Percentiles rank a stretch among this genome's conserved stretches.
Conservation (phyloP, 1,284 basidiomycete species). For the Hemileia vastatrix region DNA sequence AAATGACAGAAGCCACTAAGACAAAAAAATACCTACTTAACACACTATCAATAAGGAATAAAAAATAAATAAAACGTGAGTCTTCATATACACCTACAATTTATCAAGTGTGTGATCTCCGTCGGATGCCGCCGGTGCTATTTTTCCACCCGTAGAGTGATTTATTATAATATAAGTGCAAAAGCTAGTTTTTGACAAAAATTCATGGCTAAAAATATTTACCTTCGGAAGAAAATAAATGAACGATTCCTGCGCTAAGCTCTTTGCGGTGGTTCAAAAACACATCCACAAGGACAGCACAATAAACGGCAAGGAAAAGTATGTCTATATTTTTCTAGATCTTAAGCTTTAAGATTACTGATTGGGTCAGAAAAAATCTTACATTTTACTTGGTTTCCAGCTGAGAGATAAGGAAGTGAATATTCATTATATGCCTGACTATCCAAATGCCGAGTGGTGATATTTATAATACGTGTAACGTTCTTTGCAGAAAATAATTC, state of each 20-base stretch:
- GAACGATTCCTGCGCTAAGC: constrained; percentile 3
- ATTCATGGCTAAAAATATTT: background rate
- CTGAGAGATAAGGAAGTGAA: constrained; percentile 15
- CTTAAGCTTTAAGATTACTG: background rate
- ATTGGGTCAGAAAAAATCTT: background rate
- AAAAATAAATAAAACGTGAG: too few species aligned
- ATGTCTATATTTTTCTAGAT: background rate
- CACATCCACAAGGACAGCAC: constrained; percentile 11
- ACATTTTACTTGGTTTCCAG: constrained; percentile 19
- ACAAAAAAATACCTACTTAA: constrained; percentile 13
- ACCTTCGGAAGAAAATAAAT: background rate
- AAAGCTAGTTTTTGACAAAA: too few species aligned
- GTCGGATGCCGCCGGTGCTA: too few species aligned
- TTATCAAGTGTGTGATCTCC: too few species aligned
- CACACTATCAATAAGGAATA: too few species aligned
- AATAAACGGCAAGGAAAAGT: constrained; percentile 19
- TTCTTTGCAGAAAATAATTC: constrained; percentile 2
- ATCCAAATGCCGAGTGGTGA: constrained; percentile 11
- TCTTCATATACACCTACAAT: too few species aligned
- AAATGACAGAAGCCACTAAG: constrained; percentile 6
- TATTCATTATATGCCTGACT: constrained; percentile 13
- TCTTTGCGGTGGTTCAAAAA: constrained; percentile 19
- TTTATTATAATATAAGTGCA: too few species aligned
- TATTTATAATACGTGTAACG: constrained; percentile 11
- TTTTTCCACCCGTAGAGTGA: too few species aligned